Percentiles rank a stretch among this genome's conserved stretches.
These are phyloP conservation scores for Hypoxylon sp. DNA, from an alignment of 2,329 filamentous ascomycete genomes.

Conservation along the genomic window DNA sequence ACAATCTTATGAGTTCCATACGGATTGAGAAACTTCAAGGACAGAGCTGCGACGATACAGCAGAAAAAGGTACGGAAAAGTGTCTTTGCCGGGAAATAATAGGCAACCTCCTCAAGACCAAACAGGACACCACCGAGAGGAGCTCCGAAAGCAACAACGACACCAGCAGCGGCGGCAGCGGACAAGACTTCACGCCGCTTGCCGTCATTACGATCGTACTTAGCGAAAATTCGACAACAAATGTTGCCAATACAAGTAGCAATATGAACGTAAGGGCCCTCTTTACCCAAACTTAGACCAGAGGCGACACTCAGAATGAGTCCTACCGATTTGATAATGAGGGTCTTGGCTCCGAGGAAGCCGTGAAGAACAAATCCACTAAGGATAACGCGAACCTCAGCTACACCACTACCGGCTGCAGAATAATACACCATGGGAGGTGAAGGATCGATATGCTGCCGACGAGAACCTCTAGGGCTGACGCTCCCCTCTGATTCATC, in stretches of 20 bases:
- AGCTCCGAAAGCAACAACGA: conserved; percentile 94
- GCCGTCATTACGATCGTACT: conserved; percentile 94
- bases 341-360: conserved; percentile 89
- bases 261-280: conserved; percentile 97
- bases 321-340: conserved; percentile 86
- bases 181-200: conserved; percentile 96
- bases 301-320: conserved; percentile 92
- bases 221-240: conserved; percentile 90
- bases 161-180: conserved; percentile 90
- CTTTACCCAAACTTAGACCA: conserved; percentile 93
- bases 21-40: conserved; percentile 94
- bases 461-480: conserved; percentile 55
- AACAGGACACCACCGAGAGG: conserved; percentile 91
- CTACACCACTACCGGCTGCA: conserved; percentile 94
- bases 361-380: conserved; percentile 97
- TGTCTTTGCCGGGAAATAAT: conserved; percentile 98
- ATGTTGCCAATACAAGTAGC: conserved; percentile 97
- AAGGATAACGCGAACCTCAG: conserved; percentile 97
- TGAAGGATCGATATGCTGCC: conserved; percentile 57
- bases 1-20: conserved; percentile 98
- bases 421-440: conserved; percentile 92
- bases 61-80: conserved; percentile 98
- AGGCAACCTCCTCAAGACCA: conserved; percentile 93
- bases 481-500: conserved; percentile 60
- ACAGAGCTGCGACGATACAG: conserved; percentile 92